Percentiles rank a stretch among this genome's conserved stretches.
These are phyloP conservation scores for Arachnomyces sp. DNA, from an alignment of 2,329 filamentous ascomycete genomes.

Conservation along the genomic window DNA sequence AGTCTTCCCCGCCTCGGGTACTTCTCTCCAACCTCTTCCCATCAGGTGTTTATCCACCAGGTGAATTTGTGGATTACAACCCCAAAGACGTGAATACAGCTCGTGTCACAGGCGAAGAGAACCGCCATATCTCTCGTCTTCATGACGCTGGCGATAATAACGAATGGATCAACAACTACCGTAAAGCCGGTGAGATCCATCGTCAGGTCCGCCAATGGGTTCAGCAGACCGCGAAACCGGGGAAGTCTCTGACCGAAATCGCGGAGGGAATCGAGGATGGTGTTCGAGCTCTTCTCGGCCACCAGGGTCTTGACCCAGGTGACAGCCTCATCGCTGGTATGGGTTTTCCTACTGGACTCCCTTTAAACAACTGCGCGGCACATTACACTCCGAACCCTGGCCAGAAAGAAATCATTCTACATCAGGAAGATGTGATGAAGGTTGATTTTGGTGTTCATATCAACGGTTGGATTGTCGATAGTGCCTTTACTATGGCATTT, in stretches of 20 bases:
- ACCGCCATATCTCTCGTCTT: conserved; percentile 31
- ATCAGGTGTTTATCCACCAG: conserved; percentile 36
- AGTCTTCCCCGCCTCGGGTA: conserved; percentile 41
- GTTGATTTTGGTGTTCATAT: conserved; percentile 77
- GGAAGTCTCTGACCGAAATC: conserved; percentile 41
- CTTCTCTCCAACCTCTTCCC: conserved; percentile 40
- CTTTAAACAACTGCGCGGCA: conserved; percentile 46
- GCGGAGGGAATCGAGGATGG: conserved; percentile 48
- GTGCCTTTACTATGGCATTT: conserved; percentile 70
- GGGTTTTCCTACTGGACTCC: conserved; percentile 49
- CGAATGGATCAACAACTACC: conserved; percentile 46
- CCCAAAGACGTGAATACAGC: conserved; percentile 33
- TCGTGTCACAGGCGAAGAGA: conserved; percentile 42
- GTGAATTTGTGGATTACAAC: conserved; percentile 38
- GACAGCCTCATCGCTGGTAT: conserved; percentile 44
- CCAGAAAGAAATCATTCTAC: conserved; percentile 60
- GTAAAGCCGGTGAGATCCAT: conserved; percentile 50
- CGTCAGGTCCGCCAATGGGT: conserved; percentile 47
- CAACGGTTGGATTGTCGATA: conserved; percentile 72
- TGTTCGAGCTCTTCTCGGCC: conserved; percentile 42
- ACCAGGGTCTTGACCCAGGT: conserved; percentile 45
- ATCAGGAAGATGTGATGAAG: conserved; percentile 69
- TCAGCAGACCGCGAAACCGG: conserved; percentile 43
- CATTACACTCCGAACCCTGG: conserved; percentile 52
- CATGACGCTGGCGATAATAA: conserved; percentile 33